Evolutionary conservation across 306 rosid species (phyloP).

Genomic region (Nissolia schottii): DNA sequence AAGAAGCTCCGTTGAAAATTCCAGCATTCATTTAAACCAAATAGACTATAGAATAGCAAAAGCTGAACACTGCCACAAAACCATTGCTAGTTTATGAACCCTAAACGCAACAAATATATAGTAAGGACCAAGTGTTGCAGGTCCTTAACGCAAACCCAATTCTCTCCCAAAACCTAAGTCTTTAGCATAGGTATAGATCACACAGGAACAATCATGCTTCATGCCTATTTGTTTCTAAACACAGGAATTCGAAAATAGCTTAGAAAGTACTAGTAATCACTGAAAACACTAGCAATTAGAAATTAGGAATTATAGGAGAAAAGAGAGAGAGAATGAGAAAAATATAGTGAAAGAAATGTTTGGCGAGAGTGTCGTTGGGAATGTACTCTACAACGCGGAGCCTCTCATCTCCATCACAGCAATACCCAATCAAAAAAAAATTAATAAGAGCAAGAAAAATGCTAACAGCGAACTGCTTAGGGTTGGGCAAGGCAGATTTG

Average conservation of each 20-base stretch:
- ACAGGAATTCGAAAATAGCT: neutral
- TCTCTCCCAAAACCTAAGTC: no score
- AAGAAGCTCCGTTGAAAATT: no score
- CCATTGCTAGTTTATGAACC: no score
- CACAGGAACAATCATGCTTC: neutral
- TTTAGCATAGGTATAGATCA: no score
- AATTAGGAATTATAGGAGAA: no score
- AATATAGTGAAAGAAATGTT: conserved; percentile 72
- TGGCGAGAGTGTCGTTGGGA: conserved; percentile 81
- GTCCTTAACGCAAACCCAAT: no score
- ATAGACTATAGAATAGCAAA: no score
- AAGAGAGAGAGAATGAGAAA: neutral
- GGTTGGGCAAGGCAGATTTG: conserved; percentile 71
- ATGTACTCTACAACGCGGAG: conserved; percentile 69
- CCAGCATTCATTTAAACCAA: no score
- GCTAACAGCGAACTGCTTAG: conserved; percentile 69
- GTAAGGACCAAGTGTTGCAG: no score
- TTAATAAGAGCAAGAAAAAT: neutral
- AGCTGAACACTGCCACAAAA: no score
- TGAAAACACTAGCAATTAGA: neutral
- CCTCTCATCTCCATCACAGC: conserved; percentile 80
- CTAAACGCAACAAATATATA: no score
- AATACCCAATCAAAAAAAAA: conserved; percentile 58
- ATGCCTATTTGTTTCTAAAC: neutral
- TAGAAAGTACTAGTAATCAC: neutral